A percentile compares a stretch with the other conserved stretches of the same genome.
Evolutionary conservation across 441 rosid species (phyloP).

Genomic region (Dalechampia spathulata): DNA sequence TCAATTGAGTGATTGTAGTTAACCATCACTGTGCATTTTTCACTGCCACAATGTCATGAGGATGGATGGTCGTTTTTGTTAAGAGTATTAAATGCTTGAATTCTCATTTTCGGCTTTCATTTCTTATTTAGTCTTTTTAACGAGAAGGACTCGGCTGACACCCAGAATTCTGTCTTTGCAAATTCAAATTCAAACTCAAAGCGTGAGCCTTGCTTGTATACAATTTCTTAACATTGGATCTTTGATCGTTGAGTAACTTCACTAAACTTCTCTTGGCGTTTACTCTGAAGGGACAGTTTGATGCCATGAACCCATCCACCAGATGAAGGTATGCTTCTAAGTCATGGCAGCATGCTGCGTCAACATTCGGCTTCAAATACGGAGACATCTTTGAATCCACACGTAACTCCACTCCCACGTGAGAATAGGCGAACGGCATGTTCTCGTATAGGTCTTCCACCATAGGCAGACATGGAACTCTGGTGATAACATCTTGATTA

Average conservation of each 20-base stretch:
- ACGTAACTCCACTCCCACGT: slow-evolving; percentile 53
- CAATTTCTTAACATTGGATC: slow-evolving; percentile 69
- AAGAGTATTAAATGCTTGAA: no score
- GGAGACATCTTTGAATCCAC: slow-evolving; percentile 73
- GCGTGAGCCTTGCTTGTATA: slow-evolving; percentile 58
- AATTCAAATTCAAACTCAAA: slow-evolving; percentile 41
- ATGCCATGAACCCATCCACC: slow-evolving; percentile 83
- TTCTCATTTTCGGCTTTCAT: no score
- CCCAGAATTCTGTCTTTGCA: slow-evolving; percentile 11
- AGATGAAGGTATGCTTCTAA: slow-evolving; percentile 72
- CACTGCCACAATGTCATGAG: no score
- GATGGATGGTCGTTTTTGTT: no score
- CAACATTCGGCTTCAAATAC: slow-evolving; percentile 49
- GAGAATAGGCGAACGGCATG: slow-evolving; percentile 27
- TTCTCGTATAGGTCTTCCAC: slow-evolving; percentile 31
- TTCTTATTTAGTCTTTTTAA: not conserved
- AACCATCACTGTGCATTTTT: no score
- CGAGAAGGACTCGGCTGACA: slow-evolving; percentile 78
- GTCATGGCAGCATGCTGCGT: slow-evolving; percentile 76
- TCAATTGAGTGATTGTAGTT: no score
- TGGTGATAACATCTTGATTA: slow-evolving; percentile 61
- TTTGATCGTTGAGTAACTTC: slow-evolving; percentile 64
- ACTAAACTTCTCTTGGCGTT: slow-evolving; percentile 87
- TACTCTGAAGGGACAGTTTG: slow-evolving; percentile 76
- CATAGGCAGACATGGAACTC: slow-evolving; percentile 61